Evolutionary conservation across 768 basidiomycete species (phyloP).

Genomic region (Podaxis sp.): DNA sequence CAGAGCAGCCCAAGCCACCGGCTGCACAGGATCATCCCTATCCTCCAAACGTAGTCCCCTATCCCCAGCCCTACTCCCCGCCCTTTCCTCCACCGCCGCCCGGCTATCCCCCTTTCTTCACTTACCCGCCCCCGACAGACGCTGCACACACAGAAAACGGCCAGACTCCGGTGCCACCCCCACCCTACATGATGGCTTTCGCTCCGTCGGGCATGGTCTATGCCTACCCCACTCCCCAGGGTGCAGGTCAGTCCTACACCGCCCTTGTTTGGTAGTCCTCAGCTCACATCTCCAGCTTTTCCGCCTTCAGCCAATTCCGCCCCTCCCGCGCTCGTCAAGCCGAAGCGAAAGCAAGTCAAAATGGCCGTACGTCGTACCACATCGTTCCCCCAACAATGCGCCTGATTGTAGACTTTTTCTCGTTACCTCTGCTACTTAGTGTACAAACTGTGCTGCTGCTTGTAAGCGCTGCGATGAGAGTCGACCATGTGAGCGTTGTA

Average conservation of each 20-base stretch:
- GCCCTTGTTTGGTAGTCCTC: neutral
- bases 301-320: conserved; percentile 23
- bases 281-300: conserved; percentile 20
- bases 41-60: conserved; percentile 31
- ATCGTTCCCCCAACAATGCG: neutral
- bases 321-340: conserved; percentile 20
- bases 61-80: conserved; percentile 32
- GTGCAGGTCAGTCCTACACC: conserved; percentile 30
- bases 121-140: conserved; percentile 42
- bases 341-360: conserved; percentile 87
- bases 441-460: conserved; percentile 84
- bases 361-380: conserved; percentile 55
- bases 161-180: conserved; percentile 33
- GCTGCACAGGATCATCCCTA: conserved; percentile 33
- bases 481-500: conserved; percentile 87
- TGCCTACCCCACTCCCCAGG: conserved; percentile 40
- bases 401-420: neutral
- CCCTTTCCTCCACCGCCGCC: conserved; percentile 31
- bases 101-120: conserved; percentile 39
- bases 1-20: conserved; percentile 33
- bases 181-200: conserved; percentile 42
- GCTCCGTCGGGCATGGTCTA: conserved; percentile 45
- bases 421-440: conserved; percentile 34
- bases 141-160: conserved; percentile 34
- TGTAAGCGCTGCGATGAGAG: conserved; percentile 89